These are phyloP conservation scores for Penicillium janthinellum DNA, from an alignment of 2,329 filamentous ascomycete genomes.

Conservation along the genomic window DNA sequence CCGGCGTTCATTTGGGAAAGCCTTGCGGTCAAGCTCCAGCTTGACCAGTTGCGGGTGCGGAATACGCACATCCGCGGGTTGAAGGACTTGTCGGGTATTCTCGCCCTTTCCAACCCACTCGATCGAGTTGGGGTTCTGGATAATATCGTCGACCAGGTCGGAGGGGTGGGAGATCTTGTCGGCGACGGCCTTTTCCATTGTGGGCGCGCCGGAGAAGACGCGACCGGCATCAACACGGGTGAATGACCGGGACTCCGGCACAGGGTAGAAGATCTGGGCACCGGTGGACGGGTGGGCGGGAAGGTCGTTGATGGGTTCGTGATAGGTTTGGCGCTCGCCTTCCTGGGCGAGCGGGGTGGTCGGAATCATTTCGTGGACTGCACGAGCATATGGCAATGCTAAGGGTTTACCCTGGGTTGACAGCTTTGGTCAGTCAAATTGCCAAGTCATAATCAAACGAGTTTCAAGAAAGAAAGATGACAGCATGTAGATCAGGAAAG, in stretches of 20 bases:
- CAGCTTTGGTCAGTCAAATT: constrained; percentile 9
- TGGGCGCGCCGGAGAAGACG: constrained; percentile 56
- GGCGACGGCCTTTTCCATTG: constrained; percentile 32
- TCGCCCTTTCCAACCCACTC: constrained; percentile 48
- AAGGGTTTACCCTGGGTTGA: constrained; percentile 69
- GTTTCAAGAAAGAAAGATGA: constrained; percentile 6
- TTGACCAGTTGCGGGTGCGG: constrained; percentile 63
- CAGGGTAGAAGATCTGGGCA: constrained; percentile 63
- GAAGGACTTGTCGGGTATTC: constrained; percentile 53
- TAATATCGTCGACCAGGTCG: constrained; percentile 38
- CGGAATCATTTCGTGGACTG: constrained; percentile 79
- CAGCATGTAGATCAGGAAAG: constrained; percentile 29
- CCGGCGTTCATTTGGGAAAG: constrained; percentile 37
- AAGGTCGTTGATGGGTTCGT: constrained; percentile 67
- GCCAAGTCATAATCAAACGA: constrained; percentile 19
- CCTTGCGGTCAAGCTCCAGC: constrained; percentile 48
- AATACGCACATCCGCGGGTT: constrained; percentile 65
- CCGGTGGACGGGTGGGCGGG: constrained; percentile 58
- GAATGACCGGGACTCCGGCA: constrained; percentile 65
- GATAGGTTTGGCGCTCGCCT: constrained; percentile 44
- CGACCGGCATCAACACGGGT: constrained; percentile 67
- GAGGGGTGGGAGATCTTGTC: constrained; percentile 28
- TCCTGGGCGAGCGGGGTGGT: constrained; percentile 54
- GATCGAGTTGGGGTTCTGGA: constrained; percentile 36
- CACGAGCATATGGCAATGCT: constrained; percentile 73